Conservation (phyloP, 2,329 filamentous ascomycete genomes). For the Phialemonium atrogriseum region DNA sequence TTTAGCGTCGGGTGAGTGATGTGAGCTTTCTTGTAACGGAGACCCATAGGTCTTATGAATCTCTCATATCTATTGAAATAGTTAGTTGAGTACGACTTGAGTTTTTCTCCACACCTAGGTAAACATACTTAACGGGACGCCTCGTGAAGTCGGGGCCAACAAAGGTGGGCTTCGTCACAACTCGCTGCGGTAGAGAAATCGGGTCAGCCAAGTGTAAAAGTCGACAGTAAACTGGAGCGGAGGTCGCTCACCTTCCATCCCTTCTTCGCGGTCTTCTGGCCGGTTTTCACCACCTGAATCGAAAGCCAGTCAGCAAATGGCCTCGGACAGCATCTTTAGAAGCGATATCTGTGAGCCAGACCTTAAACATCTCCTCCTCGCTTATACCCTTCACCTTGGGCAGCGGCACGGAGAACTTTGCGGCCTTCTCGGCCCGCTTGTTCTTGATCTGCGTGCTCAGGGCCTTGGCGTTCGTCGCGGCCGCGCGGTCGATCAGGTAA, state of each 20-base stretch:
- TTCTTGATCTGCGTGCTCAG: slow-evolving; percentile 81
- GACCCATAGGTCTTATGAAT: slow-evolving; percentile 69
- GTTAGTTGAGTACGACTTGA: too few species aligned
- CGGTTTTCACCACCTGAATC: slow-evolving; percentile 74
- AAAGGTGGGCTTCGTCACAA: slow-evolving; percentile 76
- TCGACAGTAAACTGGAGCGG: too few species aligned
- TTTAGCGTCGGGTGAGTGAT: slow-evolving; percentile 35
- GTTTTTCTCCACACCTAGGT: too few species aligned
- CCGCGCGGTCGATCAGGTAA: slow-evolving; percentile 82
- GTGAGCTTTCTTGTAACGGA: slow-evolving; percentile 72
- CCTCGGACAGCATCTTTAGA: not conserved
- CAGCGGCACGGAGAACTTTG: slow-evolving; percentile 83
- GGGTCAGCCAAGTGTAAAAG: too few species aligned
- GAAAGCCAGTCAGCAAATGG: slow-evolving; percentile 11
- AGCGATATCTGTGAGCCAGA: slow-evolving; percentile 12
- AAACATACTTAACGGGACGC: slow-evolving; percentile 77
- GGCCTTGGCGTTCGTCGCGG: slow-evolving; percentile 28
- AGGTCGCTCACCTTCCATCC: too few species aligned
- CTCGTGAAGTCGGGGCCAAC: slow-evolving; percentile 87
- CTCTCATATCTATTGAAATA: too few species aligned
- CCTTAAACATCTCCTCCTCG: slow-evolving; percentile 92
- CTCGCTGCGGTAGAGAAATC: too few species aligned
- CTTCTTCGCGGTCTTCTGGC: slow-evolving; percentile 90
- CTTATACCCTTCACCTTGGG: slow-evolving; percentile 90
- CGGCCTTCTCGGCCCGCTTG: slow-evolving; percentile 87